Evolutionary conservation across 1,284 basidiomycete genomes (phyloP).

Genomic region (Ustanciosporium gigantosporum): DNA sequence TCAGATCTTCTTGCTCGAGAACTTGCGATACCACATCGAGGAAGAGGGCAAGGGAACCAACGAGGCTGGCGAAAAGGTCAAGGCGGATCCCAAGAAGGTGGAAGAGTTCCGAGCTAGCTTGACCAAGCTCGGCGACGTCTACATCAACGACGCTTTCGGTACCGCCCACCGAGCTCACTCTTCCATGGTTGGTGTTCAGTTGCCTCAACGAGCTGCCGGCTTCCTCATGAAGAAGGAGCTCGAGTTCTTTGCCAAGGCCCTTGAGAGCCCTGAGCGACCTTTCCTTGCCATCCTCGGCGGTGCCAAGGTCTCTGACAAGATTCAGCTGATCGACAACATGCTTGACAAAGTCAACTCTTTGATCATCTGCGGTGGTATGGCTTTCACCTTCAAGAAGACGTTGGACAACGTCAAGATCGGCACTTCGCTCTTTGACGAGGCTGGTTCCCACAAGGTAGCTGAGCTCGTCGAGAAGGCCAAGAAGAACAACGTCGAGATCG

Average conservation of each 20-base stretch:
- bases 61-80: constrained; percentile 87
- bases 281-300: constrained; percentile 98
- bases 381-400: constrained; percentile 98
- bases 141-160: constrained; percentile 98
- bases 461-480: constrained; percentile 89
- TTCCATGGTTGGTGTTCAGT: constrained; percentile 94
- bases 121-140: constrained; percentile 91
- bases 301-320: constrained; percentile 98
- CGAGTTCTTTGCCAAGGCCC: constrained; percentile 96
- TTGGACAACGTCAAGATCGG: constrained; percentile 85
- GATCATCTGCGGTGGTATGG: constrained; percentile 98
- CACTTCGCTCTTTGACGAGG: constrained; percentile 88
- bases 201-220: constrained; percentile 89
- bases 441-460: constrained; percentile 85
- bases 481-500: constrained; percentile 87
- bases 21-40: constrained; percentile 96
- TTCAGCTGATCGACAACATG: constrained; percentile 98
- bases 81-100: constrained; percentile 83
- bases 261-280: constrained; percentile 89
- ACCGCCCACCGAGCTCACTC: constrained; percentile 98
- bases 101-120: constrained; percentile 82
- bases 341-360: constrained; percentile 96
- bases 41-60: constrained; percentile 95
- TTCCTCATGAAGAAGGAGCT: constrained; percentile 99
- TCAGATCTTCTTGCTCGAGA: constrained; percentile 90